Evolutionary conservation across 192 early-diverging fungal species (phyloP).

Genomic region (Coemansia sp.): DNA sequence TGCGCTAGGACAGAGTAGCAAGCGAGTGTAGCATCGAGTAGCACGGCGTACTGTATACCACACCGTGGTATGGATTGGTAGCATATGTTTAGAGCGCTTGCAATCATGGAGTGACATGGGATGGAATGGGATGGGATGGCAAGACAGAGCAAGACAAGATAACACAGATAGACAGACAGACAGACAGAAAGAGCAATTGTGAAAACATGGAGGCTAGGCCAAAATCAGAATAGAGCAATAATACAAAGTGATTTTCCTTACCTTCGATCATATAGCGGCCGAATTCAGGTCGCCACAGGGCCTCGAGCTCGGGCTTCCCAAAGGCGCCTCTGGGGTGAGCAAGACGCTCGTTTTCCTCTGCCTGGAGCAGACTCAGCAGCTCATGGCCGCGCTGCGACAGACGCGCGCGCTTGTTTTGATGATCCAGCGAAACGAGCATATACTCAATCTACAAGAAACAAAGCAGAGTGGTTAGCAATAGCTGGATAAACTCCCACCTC

Average conservation of each 20-base stretch:
- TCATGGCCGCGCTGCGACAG: constrained; percentile 80
- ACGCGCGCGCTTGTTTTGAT: constrained; percentile 62
- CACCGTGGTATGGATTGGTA: too few relatives aligned
- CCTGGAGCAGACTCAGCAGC: constrained; percentile 66
- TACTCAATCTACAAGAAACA: constrained; percentile 76
- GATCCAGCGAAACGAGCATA: constrained; percentile 80
- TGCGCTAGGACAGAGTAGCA: too few relatives aligned
- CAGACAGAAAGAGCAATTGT: background rate
- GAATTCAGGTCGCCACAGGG: constrained; percentile 95
- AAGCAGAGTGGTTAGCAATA: background rate
- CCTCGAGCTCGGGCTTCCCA: constrained; percentile 54
- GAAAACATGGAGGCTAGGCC: background rate
- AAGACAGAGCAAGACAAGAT: too few relatives aligned
- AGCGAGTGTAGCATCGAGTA: too few relatives aligned
- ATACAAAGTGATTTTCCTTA: constrained; percentile 9
- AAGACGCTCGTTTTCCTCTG: constrained; percentile 64
- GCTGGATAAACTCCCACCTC: too few relatives aligned
- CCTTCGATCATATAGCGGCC: constrained; percentile 96
- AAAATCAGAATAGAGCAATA: background rate
- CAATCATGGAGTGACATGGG: too few relatives aligned
- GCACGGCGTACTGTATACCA: too few relatives aligned
- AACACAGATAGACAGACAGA: background rate
- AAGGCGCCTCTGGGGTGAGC: constrained; percentile 18
- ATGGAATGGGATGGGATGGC: too few relatives aligned
- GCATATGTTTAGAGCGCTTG: too few relatives aligned